Base-by-base conservation (phyloP, 2,329 filamentous ascomycete genomes). In the Epichloe uncinata region DNA sequence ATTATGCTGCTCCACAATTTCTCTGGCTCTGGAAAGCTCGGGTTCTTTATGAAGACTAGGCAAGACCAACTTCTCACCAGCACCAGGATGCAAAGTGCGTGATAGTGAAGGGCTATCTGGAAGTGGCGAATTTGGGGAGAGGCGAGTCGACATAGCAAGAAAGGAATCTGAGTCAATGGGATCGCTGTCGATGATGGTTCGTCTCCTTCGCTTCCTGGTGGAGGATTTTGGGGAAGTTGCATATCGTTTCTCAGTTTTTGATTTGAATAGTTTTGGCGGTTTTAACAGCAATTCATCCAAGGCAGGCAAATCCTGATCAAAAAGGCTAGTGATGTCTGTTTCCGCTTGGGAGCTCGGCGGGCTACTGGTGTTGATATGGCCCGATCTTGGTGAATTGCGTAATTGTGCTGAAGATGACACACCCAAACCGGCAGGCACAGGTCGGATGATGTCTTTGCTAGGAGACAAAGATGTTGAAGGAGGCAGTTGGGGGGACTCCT, bases 251-350 rank as follows among this genome's bases (percentile, higher is more conserved):
- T 49, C 5, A 12, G n/a, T 26, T 13, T 49, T 59, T 42, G 42
- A 56, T 26, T 43, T 45, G 22, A 34, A 22, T 26, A 52, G 51
- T 16, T 44, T 57, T 7, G 51, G 49, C 3, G 56, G 54, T 16
- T 55, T 57, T 12, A 47, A 59, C 1, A 67, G 43, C 6, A 69
- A 55, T n/a, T 69, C 64, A 12, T 63, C 58, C 11, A 71, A 44
- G 5, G 62, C 56, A 37, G 69, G 69, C 22, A 71, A 56, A 18
- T 71, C 69, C 26, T 65, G 62, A 4, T 64, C 68, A 22, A 57
- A 52, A 43, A 69, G 47, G 48, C 66, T 69, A 4, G 67, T 69
- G 36, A 58, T 58, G 22, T 70, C 65, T 2, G 66, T 70, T 2
- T 67, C 63, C 4, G 52, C 59, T n/a, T 53, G 55, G 13, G 64